Conservation (phyloP, 2,329 filamentous ascomycete species). For the Paecilomyces dactylethromorphus region DNA sequence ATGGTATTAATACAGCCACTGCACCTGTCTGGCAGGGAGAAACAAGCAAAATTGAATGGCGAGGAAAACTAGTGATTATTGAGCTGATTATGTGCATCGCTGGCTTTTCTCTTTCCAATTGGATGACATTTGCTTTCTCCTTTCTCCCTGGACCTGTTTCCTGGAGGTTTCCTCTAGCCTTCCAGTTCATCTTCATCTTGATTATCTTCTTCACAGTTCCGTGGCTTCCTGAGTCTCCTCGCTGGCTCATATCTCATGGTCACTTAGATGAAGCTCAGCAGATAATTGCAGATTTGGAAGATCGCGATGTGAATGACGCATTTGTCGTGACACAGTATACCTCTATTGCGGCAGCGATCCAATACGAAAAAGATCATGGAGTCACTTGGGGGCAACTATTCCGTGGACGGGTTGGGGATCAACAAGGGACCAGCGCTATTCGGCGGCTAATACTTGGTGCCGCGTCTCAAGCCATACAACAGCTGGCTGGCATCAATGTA, state of each 20-base stretch:
- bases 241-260: conserved; percentile 18
- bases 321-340: conserved; percentile 35
- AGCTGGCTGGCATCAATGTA: conserved; percentile 14
- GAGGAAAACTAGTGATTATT: conserved; percentile 42
- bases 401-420: conserved; percentile 36
- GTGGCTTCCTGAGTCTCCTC: neutral
- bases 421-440: conserved; percentile 29
- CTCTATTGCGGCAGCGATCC: conserved; percentile 40
- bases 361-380: conserved; percentile 43
- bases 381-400: conserved; percentile 45
- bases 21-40: conserved; percentile 48
- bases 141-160: conserved; percentile 36
- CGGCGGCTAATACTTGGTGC: conserved; percentile 35
- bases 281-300: conserved; percentile 19
- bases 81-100: conserved; percentile 47
- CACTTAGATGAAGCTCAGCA: conserved; percentile 37
- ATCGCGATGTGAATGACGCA: conserved; percentile 22
- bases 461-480: conserved; percentile 24
- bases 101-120: conserved; percentile 46
- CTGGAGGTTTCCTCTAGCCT: conserved; percentile 42
- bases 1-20: conserved; percentile 46
- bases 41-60: conserved; percentile 38
- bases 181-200: conserved; percentile 45
- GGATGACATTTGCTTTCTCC: conserved; percentile 47
- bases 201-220: neutral